These are phyloP conservation scores for Cordyceps cicadae DNA, from an alignment of 2,329 filamentous ascomycete genomes.

Conservation along the genomic window DNA sequence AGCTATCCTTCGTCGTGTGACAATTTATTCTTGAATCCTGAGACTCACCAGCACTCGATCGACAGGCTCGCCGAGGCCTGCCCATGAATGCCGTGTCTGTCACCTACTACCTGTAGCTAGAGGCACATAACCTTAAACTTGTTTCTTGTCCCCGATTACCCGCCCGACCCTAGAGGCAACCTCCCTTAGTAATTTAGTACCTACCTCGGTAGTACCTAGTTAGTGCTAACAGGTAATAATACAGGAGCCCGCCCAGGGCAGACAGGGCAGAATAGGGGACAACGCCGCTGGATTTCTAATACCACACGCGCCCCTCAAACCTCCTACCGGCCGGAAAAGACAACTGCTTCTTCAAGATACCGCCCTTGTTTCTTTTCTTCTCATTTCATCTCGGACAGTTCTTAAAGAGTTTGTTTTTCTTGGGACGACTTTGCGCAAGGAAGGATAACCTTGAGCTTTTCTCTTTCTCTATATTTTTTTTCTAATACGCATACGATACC, in stretches of 20 bases:
- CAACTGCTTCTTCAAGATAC: background rate
- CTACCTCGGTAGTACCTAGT: too few species aligned
- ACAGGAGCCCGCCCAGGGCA: background rate
- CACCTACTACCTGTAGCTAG: too few species aligned
- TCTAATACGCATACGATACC: slow-evolving; percentile 11
- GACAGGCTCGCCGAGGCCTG: background rate
- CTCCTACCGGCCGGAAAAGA: background rate
- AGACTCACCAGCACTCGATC: background rate
- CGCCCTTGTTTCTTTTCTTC: background rate
- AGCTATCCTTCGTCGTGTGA: background rate
- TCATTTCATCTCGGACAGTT: background rate
- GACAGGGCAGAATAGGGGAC: slow-evolving; percentile 6
- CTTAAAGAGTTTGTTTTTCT: background rate
- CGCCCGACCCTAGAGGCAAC: too few species aligned
- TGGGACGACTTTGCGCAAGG: background rate
- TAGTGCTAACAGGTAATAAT: too few species aligned
- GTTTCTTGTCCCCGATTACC: background rate
- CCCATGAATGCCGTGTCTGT: background rate
- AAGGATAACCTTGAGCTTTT: background rate
- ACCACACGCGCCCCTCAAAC: background rate
- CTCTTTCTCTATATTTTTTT: background rate
- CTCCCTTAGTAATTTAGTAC: too few species aligned
- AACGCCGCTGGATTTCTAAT: slow-evolving; percentile 6
- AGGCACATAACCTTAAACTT: background rate
- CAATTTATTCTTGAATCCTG: background rate